Base-by-base conservation (phyloP, 805 yeast species). In the Dipodascus albidus region DNA sequence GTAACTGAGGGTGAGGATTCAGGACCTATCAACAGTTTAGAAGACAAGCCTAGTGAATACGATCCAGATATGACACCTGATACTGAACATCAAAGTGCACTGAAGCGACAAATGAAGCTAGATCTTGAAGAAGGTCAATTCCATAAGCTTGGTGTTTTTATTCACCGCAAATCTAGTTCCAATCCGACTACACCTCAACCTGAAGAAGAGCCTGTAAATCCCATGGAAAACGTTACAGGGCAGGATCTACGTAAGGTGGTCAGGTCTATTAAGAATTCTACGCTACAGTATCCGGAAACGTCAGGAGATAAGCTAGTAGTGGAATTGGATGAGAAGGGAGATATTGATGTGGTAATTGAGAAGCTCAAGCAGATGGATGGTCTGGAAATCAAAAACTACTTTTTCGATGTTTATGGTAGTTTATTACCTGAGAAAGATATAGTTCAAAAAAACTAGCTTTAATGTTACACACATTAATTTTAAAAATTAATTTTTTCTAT, bases 61-160 rank as follows among this genome's bases (percentile, higher is more conserved):
- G 49, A 23, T 6, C 49, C 31, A 20, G 49, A 22, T 4, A 17
- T 14, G 22, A 3, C n/a, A 3, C 49, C 49, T 21, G n/a, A 70
- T 4, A 53, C 58, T 47, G 58, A 67, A 3, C 61, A 67, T 8
- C 52, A 55, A 4, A 62, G 66, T 1, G 66, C 70, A 1, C 60
- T 77, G 9, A 81, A 85, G 62, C 87, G 89, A 15, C 83, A 80
- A 65, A 79, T 78, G 58, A 87, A 85, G 66, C 49, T 38, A 19
- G 96, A 88, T 64, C 82, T 82, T 56, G 97, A 89, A 65, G 97
- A 89, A 71, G 97, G 96, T 61, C 95, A 86, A 63, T 76, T 88
- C 58, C 96, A 87, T 67, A 81, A 85, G 69, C 81, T 88, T 82
- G 95, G 95, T 19, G 80, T 81, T 62, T 86, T 80, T 38, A 38